Conservation (phyloP, 2,329 filamentous ascomycete genomes). For the Aspergillus uvarum region DNA sequence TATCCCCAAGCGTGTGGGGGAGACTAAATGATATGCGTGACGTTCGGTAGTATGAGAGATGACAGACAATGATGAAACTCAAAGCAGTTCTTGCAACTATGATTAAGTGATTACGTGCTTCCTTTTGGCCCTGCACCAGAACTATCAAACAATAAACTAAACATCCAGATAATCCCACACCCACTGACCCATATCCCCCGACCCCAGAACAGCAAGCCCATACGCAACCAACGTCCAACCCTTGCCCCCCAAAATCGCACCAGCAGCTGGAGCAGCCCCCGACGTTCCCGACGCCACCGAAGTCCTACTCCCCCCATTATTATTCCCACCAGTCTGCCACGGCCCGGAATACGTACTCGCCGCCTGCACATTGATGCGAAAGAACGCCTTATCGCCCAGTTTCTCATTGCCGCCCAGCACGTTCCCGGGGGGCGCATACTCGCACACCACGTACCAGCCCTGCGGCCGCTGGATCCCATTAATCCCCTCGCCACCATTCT, state of each 20-base stretch:
- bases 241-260: neutral
- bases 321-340: slow-evolving; percentile 5
- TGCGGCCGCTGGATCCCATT: slow-evolving; percentile 25
- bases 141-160: no score
- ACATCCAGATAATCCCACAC: neutral
- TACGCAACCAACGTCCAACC: neutral
- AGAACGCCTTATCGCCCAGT: slow-evolving; percentile 26
- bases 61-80: slow-evolving; percentile 23
- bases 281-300: neutral
- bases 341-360: slow-evolving; percentile 21
- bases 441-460: slow-evolving; percentile 68
- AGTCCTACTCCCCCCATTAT: slow-evolving; percentile 2
- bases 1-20: slow-evolving; percentile 12
- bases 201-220: neutral
- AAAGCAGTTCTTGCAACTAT: neutral
- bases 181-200: neutral
- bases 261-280: neutral
- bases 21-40: slow-evolving; percentile 21
- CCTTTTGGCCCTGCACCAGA: no score
- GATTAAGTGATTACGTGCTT: neutral
- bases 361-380: slow-evolving; percentile 33
- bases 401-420: slow-evolving; percentile 41
- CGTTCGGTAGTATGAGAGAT: slow-evolving; percentile 29
- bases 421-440: slow-evolving; percentile 69
- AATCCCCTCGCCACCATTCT: neutral